Percentiles rank a stretch among this genome's conserved stretches.
Conservation (phyloP, 2,329 filamentous ascomycete genomes). For the Xylariaceae sp. region DNA sequence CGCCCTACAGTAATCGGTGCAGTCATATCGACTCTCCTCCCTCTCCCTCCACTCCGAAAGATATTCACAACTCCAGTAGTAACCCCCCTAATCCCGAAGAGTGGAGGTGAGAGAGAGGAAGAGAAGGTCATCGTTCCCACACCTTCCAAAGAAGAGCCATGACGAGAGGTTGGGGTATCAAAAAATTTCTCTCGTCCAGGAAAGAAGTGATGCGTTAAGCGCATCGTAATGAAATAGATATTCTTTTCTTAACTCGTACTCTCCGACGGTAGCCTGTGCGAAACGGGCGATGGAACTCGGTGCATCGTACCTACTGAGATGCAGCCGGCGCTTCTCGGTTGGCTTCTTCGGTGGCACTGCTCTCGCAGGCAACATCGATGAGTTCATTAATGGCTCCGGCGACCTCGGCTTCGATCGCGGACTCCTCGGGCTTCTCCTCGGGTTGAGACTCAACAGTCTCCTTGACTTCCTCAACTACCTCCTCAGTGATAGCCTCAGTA, state of each 20-base stretch:
- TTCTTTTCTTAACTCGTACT: neutral
- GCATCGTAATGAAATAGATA: neutral
- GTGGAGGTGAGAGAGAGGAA: neutral
- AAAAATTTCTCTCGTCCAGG: slow-evolving; percentile 12
- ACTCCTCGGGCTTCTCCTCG: slow-evolving; percentile 5
- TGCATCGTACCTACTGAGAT: slow-evolving; percentile 14
- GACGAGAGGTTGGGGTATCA: slow-evolving; percentile 17
- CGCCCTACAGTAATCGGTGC: neutral
- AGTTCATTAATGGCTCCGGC: neutral
- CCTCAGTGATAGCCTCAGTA: slow-evolving; percentile 4
- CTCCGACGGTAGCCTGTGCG: slow-evolving; percentile 5
- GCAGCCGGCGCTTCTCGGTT: slow-evolving; percentile 2
- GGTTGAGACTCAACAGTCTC: neutral
- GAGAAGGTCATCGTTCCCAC: neutral
- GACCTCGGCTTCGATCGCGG: neutral
- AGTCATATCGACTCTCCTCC: neutral
- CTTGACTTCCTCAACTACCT: neutral
- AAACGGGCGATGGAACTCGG: slow-evolving; percentile 1
- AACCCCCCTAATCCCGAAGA: slow-evolving; percentile 4
- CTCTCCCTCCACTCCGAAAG: neutral
- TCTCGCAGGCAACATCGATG: neutral
- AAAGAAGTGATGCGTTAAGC: slow-evolving; percentile 2
- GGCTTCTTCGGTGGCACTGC: neutral
- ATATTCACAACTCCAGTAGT: neutral
- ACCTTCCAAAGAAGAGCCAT: slow-evolving; percentile 9